Evolutionary conservation across 2,329 filamentous ascomycete genomes (phyloP).

Genomic region (Arthroderma uncinatum): DNA sequence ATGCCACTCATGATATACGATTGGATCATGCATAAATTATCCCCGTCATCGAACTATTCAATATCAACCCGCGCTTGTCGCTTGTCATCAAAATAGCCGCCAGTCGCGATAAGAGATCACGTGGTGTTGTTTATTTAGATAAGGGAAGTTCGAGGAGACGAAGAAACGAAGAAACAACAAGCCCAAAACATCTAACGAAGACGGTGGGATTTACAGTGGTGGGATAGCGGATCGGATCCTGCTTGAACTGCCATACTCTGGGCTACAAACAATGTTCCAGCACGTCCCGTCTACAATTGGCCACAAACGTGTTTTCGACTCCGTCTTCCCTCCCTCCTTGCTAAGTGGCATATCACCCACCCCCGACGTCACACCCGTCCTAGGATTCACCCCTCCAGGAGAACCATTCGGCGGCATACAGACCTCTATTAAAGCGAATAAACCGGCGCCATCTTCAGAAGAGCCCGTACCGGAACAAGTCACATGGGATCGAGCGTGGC

Average conservation of each 20-base stretch:
- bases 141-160: not conserved
- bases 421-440: not conserved
- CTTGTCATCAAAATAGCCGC: constrained; percentile 6
- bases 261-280: constrained; percentile 13
- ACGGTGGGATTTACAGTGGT: not conserved
- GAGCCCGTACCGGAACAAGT: constrained; percentile 22
- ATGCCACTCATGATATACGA: not conserved
- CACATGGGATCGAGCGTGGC: constrained; percentile 33
- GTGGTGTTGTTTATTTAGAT: not conserved
- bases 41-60: not conserved
- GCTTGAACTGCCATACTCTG: not conserved
- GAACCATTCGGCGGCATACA: constrained; percentile 13
- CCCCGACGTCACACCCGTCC: constrained; percentile 18
- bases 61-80: not conserved
- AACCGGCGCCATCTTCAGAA: not conserved
- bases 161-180: not conserved
- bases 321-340: constrained; percentile 33
- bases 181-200: not conserved
- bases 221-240: not conserved
- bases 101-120: not conserved
- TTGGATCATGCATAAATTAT: not conserved
- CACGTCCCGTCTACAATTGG: constrained; percentile 13
- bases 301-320: constrained; percentile 34
- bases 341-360: constrained; percentile 25
- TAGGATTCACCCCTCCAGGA: constrained; percentile 14